These are phyloP conservation scores for Akanthomyces dipterigenus DNA, from an alignment of 2,329 filamentous ascomycete genomes.

Conservation along the genomic window DNA sequence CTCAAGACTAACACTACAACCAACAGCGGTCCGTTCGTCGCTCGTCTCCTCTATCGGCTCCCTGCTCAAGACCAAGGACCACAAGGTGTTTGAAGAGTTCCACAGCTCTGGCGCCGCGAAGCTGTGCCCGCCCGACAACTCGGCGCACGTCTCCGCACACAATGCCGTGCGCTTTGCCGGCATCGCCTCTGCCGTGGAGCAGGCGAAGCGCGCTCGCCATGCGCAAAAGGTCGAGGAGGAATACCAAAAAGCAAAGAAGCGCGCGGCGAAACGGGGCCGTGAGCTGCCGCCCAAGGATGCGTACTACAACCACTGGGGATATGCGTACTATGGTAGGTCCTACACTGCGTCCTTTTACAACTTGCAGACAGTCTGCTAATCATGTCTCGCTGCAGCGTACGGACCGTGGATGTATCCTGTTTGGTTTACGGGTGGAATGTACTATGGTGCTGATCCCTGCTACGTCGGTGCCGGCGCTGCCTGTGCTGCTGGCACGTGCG, in stretches of 20 bases:
- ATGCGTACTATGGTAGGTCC: conserved; percentile 34
- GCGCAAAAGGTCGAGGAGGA: conserved; percentile 40
- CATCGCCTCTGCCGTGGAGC: background rate
- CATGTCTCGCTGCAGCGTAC: conserved; percentile 27
- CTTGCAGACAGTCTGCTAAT: background rate
- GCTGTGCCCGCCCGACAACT: conserved; percentile 48
- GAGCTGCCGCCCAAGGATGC: conserved; percentile 39
- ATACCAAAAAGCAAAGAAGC: conserved; percentile 47
- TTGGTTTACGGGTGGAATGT: conserved; percentile 38
- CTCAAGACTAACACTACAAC: conserved; percentile 25
- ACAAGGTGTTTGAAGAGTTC: conserved; percentile 31
- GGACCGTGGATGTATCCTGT: conserved; percentile 38
- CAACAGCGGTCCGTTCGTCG: background rate
- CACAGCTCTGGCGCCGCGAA: conserved; percentile 41
- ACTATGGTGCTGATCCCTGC: conserved; percentile 38
- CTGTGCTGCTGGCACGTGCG: conserved; percentile 43
- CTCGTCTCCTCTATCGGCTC: conserved; percentile 15
- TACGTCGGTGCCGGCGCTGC: conserved; percentile 26
- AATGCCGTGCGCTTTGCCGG: conserved; percentile 47
- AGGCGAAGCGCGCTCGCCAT: conserved; percentile 16
- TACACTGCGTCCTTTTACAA: too few relatives aligned
- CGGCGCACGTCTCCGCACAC: conserved; percentile 67
- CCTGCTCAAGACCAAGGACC: conserved; percentile 22
- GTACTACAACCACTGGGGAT: conserved; percentile 50
- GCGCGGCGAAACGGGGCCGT: conserved; percentile 44